Base-by-base conservation (phyloP, 2,329 filamentous ascomycete species). In the Aspergillus nomiae region DNA sequence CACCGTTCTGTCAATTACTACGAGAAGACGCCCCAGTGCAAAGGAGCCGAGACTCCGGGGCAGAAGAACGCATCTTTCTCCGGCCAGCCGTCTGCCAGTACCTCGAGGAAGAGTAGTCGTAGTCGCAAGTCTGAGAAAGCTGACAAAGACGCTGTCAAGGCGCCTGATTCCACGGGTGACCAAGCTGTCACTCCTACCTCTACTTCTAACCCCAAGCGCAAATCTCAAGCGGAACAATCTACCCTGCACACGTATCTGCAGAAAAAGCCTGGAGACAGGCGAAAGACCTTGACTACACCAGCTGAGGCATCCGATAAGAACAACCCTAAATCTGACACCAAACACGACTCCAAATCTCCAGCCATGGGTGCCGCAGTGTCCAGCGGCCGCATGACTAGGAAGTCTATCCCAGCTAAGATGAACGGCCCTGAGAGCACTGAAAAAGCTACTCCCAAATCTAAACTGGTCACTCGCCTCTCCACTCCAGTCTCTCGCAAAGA, bases 331-430 rank as follows among this genome's bases (percentile, higher is more conserved):
- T 41, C 59, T 4, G 59, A 62, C 46, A 8, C 59, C 8, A 19
- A 53, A 21, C 10, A 21, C 4, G 60, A 62, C 50, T 10, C 58
- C 9, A 26, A 26, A 11, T 24, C 32, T 38, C 48, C 57, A n/a
- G 61, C 46, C 11, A 62, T 64, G 55, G 57, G 43, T 12, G 48
- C 61, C 28, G 32, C 59, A 10, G 9, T 43, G 4, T 61, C 65
- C 19, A 61, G 58, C 10, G 53, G 16, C 16, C 67, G 64, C 41
- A 65, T 59, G 56, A 56, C 61, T 24, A 60, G 68, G 58, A 66
- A 65, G 60, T 70, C 69, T 11, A 63, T 68, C 59, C 58, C 68
- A 38, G 63, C 63, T 9, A 65, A 64, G 11, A 41, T 62, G 30
- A 65, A 69, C 45, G 59, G 56, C 26, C n/a, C 58, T 21, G 62